phyloP scores from a whole-genome alignment of 1,284 basidiomycete genomes.

The Leccinum colubrinum region DNA sequence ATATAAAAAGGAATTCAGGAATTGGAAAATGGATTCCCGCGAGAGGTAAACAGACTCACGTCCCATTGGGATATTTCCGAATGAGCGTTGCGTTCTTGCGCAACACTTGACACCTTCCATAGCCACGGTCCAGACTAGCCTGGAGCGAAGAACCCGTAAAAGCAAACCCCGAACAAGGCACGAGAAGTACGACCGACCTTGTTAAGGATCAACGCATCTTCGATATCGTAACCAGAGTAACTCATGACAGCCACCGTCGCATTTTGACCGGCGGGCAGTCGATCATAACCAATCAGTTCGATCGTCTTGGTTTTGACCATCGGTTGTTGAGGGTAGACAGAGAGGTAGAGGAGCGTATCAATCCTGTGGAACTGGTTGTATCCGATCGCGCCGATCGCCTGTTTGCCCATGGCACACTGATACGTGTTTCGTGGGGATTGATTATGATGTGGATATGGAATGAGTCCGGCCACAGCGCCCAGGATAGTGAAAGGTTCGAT shows the following conservation, averaged over 20 bases:
- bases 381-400: slow-evolving; percentile 98
- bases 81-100: slow-evolving; percentile 95
- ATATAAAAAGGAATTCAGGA: not conserved
- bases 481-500: slow-evolving; percentile 99
- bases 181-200: slow-evolving; percentile 50
- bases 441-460: slow-evolving; percentile 99
- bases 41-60: slow-evolving; percentile 53
- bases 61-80: slow-evolving; percentile 96
- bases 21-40: slow-evolving; percentile 6
- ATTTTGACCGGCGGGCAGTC: slow-evolving; percentile 96
- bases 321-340: slow-evolving; percentile 99
- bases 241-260: slow-evolving; percentile 99
- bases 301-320: slow-evolving; percentile 99
- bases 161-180: slow-evolving; percentile 6
- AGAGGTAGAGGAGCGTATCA: slow-evolving; percentile 97
- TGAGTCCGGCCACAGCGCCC: slow-evolving; percentile 96
- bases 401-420: slow-evolving; percentile 99
- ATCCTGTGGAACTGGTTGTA: slow-evolving; percentile 99
- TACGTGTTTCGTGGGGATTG: slow-evolving; percentile 99
- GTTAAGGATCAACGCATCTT: slow-evolving; percentile 97
- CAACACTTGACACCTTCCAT: slow-evolving; percentile 96
- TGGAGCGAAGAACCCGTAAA: slow-evolving; percentile 30
- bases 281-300: slow-evolving; percentile 95
- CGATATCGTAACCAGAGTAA: slow-evolving; percentile 99
- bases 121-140: slow-evolving; percentile 95